phyloP scores from a whole-genome alignment of 2,329 filamentous ascomycete genomes.

The Pyrenophora seminiperda region DNA sequence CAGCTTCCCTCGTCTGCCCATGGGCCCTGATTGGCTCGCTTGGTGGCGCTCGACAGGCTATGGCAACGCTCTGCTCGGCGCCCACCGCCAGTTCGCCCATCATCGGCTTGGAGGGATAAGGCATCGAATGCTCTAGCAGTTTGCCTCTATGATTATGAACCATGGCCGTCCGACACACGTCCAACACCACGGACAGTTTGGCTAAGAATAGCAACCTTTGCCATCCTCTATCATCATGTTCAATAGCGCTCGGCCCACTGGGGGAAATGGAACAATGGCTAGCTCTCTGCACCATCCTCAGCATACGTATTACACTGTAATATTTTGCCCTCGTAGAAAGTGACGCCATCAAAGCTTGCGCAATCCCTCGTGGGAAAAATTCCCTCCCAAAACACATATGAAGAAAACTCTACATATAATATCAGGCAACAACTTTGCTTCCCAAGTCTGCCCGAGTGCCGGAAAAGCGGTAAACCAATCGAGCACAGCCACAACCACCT shows the following conservation, averaged over 20 bases:
- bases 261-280: too few relatives aligned
- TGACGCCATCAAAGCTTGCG: too few relatives aligned
- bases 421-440: too few relatives aligned
- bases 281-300: too few relatives aligned
- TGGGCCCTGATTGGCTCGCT: conserved; percentile 14
- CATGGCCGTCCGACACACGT: neutral
- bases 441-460: too few relatives aligned
- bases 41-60: neutral
- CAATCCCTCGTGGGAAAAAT: too few relatives aligned
- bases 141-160: neutral
- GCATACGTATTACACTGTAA: too few relatives aligned
- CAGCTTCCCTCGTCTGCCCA: conserved; percentile 9
- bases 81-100: conserved; percentile 17
- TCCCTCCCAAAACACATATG: too few relatives aligned
- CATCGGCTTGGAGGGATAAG: neutral
- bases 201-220: conserved; percentile 1
- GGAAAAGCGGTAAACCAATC: neutral
- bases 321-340: too few relatives aligned
- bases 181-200: too few relatives aligned
- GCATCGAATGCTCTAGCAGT: neutral
- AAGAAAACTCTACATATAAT: too few relatives aligned
- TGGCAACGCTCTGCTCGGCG: conserved; percentile 1
- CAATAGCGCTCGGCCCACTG: too few relatives aligned
- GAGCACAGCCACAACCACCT: neutral
- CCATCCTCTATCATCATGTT: neutral